Base-by-base conservation (phyloP, 305 asterid species). In the Plantago coronopus region DNA sequence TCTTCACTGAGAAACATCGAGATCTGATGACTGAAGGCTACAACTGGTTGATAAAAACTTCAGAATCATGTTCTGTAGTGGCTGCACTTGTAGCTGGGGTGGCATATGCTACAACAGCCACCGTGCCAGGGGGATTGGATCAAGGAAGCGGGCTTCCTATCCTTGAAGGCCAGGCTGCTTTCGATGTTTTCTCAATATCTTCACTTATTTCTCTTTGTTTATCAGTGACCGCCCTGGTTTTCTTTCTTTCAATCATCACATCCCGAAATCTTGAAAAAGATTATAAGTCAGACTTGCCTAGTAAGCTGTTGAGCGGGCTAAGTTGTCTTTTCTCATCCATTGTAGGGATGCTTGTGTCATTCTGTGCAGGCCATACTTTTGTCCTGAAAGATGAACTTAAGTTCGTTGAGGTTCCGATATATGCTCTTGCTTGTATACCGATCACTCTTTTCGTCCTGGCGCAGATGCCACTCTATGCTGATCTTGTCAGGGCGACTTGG, bases 291-390 rank as follows among this genome's bases (percentile, higher is more conserved):
- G 34, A 49, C 10, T 49, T 49, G 56, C 56, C 56, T 1, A 21
- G 1, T 3, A 49, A 49, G 56, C 56, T 49, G 3, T 21, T 49
- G 17, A 1, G 6, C 21, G 56, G 56, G 29, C 17, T 49, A 4
- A 21, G 9, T 4, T 21, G 56, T 27, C 56, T 21, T 21, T 49
- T 49, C 16, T 23, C 25, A 27, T 49, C 56, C 10, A 49, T 49
- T 19, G 56, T 49, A 3, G 56, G 31, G 2, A 49, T 49, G 56
- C 56, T 49, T 49, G 56, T 20, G 56, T 12, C 56, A 2, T 49
- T 19, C 16, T 49, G 56, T 49, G 56, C 56, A 49, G 56, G 56
- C 17, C 56, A 49, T 21, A 49, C 56, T 5, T 49, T 49, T 49
- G 34, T 49, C 16, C 34, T 49, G 2, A 49, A 3, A 49, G 34